These are phyloP conservation scores for Melastoma malabathricum DNA, from an alignment of 345 rosid species.

Conservation along the genomic window DNA sequence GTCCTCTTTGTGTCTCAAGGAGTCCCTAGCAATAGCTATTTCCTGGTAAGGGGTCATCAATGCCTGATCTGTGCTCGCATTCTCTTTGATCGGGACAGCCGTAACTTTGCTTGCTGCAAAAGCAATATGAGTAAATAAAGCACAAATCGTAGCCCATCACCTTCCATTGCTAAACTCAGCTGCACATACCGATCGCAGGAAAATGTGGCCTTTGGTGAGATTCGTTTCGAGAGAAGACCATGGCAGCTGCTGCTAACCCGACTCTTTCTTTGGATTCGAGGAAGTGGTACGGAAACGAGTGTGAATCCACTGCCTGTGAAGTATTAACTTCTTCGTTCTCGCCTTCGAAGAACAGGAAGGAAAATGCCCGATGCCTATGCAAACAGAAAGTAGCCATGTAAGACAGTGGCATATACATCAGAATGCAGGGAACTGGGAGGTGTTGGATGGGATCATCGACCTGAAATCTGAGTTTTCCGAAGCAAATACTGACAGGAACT, in stretches of 20 bases:
- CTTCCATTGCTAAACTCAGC: no score
- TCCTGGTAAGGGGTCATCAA: slow-evolving; percentile 69
- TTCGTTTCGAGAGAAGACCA: slow-evolving; percentile 48
- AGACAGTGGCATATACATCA: neutral
- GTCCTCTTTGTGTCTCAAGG: slow-evolving; percentile 68
- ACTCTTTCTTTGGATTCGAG: slow-evolving; percentile 41
- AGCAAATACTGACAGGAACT: slow-evolving; percentile 73
- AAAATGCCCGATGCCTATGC: slow-evolving; percentile 76
- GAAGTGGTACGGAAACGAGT: slow-evolving; percentile 76
- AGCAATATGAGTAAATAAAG: neutral
- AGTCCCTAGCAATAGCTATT: slow-evolving; percentile 69
- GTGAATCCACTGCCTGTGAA: slow-evolving; percentile 63
- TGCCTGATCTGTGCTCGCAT: slow-evolving; percentile 40
- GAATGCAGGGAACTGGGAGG: slow-evolving; percentile 3
- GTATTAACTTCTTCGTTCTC: slow-evolving; percentile 68
- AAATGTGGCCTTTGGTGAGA: slow-evolving; percentile 26
- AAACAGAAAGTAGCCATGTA: neutral
- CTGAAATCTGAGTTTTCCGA: slow-evolving; percentile 80
- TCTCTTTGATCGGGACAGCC: slow-evolving; percentile 42
- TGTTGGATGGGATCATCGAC: slow-evolving; percentile 12
- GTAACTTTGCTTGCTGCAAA: slow-evolving; percentile 41
- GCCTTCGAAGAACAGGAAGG: slow-evolving; percentile 64
- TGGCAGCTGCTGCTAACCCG: slow-evolving; percentile 82
- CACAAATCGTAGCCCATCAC: neutral
- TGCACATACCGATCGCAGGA: slow-evolving; percentile 43